Evolutionary conservation across 257 asterid species (phyloP).

Genomic region (Oldenlandia corymbosa): DNA sequence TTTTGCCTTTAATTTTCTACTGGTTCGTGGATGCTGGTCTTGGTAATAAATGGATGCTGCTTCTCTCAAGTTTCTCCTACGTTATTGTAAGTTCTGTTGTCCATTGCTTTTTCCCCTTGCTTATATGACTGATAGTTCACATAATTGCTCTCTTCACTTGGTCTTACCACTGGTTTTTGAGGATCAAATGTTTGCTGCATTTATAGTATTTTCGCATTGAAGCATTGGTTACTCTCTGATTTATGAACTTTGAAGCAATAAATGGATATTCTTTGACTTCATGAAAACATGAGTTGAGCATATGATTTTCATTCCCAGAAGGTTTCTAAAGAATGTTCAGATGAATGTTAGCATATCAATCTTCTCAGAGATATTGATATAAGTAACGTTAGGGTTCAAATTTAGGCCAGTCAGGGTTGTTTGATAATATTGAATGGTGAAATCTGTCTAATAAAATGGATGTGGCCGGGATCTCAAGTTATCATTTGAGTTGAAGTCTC

Average conservation of each 20-base stretch:
- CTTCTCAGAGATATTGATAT: not conserved
- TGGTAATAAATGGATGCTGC: conserved; percentile 33
- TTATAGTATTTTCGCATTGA: not conserved
- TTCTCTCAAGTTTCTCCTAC: conserved; percentile 44
- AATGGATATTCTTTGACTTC: not conserved
- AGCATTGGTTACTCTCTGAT: not conserved
- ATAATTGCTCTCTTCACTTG: not conserved
- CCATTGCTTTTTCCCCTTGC: not conserved
- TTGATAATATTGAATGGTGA: not conserved
- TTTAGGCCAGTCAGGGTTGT: not conserved
- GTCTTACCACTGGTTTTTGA: not conserved
- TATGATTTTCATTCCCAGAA: no score
- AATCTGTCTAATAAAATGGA: not conserved
- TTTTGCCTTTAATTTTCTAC: conserved; percentile 36
- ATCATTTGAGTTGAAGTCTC: not conserved
- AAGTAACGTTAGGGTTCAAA: not conserved
- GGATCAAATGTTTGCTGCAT: not conserved
- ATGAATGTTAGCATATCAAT: no score
- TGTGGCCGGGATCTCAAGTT: not conserved
- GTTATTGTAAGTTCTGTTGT: conserved; percentile 28
- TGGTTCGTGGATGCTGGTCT: conserved; percentile 27
- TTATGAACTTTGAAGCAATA: not conserved
- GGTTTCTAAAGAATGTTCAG: not conserved
- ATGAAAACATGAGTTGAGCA: not conserved
- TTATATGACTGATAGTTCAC: not conserved